Evolutionary conservation across 495 filamentous ascomycete genomes (phyloP), one percentile per base, ranked within the genome.

Genomic region (Xylaria intraflava): DNA sequence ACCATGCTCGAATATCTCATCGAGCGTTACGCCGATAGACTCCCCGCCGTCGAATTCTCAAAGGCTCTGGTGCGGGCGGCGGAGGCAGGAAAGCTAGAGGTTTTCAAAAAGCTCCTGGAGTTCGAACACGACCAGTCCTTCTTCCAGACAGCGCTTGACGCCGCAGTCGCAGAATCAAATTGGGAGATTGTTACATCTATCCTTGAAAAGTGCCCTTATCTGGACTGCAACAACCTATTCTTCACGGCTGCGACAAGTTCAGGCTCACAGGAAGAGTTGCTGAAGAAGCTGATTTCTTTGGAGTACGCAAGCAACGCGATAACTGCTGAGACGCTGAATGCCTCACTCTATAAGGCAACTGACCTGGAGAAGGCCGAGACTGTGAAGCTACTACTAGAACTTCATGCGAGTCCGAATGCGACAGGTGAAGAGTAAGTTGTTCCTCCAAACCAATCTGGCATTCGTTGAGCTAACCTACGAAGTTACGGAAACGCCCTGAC

Each of bases 1-100:
- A 59, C 63, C 8, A 69, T 68, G 65, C 62, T 69, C 26, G 63
- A 68, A 17, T 66, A 58, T 46, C 47, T 69, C 0, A 56, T 66
- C 30, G 35, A 62, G 11, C 49, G 56, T 29, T 66, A 66, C 29
- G 61, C 61, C 12, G 56, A 56, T 22, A 61, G 60, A 33, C 23
- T 66, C 17, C 58, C 64, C 20, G 39, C 56, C 16, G 58, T 59
- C 31, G 64, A 66, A 33, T 66, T 62, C 23, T 59, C 56, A 20
- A 66, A 66, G 27, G 64, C 64, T 10, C 45, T 66, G 8, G 61
- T 66, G 14, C 59, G 53, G 46, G 53, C 64, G 1, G 64, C 61
- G 14, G 61, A 64, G 46, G 64, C 61, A 33, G 64, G 64, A 16
- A 57, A 59, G 33, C 16, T 58, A 9, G 61, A 66, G 14, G 61